Conservation (phyloP, 1,284 basidiomycete genomes). For the Puccinia coronata region DNA sequence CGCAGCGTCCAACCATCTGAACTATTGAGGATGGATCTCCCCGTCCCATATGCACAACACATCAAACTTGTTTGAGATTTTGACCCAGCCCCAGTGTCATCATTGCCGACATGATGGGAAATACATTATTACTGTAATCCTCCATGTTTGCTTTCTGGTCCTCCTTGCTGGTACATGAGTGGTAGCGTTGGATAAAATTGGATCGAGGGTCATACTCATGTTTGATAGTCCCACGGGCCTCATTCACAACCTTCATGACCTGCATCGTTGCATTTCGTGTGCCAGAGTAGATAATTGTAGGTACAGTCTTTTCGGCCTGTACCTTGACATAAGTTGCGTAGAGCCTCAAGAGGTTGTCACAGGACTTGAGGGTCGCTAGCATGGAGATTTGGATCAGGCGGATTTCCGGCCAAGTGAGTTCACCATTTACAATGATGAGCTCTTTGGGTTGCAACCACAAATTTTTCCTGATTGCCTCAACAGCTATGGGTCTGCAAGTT, state of each 20-base stretch:
- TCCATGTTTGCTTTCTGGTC: neutral
- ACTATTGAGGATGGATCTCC: neutral
- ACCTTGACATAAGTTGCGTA: neutral
- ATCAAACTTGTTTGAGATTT: constrained; percentile 4
- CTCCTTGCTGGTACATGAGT: too few species aligned
- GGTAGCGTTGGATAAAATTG: too few species aligned
- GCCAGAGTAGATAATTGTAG: neutral
- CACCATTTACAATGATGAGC: neutral
- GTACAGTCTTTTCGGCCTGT: neutral
- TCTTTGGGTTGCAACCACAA: neutral
- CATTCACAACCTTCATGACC: too few species aligned
- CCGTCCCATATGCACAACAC: neutral
- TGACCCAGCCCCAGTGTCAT: constrained; percentile 8
- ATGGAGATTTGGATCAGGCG: neutral
- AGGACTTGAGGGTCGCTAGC: neutral
- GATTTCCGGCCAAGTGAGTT: neutral
- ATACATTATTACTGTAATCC: neutral
- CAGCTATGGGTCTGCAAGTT: neutral
- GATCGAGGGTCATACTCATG: too few species aligned
- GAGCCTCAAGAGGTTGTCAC: neutral
- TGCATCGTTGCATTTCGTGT: too few species aligned
- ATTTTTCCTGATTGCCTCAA: neutral
- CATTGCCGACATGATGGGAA: neutral
- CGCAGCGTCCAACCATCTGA: constrained; percentile 6
- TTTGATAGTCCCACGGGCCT: too few species aligned